These are phyloP conservation scores for Malus hybrid DNA, from an alignment of 331 rosid species.

Conservation along the genomic window DNA sequence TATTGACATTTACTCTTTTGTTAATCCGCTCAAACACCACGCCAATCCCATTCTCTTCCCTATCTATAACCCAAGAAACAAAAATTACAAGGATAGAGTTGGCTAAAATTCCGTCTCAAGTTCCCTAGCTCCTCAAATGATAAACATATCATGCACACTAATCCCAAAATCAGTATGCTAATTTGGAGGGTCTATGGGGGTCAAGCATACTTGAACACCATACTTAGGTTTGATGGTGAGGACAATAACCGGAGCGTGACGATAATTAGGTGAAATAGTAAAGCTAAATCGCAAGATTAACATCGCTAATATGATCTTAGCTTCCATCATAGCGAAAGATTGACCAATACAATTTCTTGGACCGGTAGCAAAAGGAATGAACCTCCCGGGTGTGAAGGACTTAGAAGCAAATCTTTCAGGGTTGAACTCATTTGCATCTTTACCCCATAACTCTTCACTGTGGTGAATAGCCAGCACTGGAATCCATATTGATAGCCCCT, in stretches of 20 bases:
- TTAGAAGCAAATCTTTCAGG: constrained; percentile 81
- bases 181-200: constrained; percentile 30
- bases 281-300: constrained; percentile 61
- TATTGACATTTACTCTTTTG: not conserved
- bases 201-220: constrained; percentile 83
- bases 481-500: constrained; percentile 90
- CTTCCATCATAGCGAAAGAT: constrained; percentile 84
- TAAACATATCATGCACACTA: not conserved
- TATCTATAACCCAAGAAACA: not conserved
- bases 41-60: not conserved
- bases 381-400: constrained; percentile 57
- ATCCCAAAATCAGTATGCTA: not conserved
- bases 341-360: constrained; percentile 95
- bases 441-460: constrained; percentile 77
- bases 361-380: constrained; percentile 80
- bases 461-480: constrained; percentile 95
- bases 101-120: constrained; percentile 1
- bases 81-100: not conserved
- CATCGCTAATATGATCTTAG: constrained; percentile 85
- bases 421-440: constrained; percentile 86
- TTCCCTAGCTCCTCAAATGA: not conserved
- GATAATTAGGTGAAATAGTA: constrained; percentile 52
- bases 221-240: constrained; percentile 86
- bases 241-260: constrained; percentile 79
- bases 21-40: not conserved